Conservation (phyloP, 2,329 filamentous ascomycete genomes). For the Colletotrichum nymphaeae region DNA sequence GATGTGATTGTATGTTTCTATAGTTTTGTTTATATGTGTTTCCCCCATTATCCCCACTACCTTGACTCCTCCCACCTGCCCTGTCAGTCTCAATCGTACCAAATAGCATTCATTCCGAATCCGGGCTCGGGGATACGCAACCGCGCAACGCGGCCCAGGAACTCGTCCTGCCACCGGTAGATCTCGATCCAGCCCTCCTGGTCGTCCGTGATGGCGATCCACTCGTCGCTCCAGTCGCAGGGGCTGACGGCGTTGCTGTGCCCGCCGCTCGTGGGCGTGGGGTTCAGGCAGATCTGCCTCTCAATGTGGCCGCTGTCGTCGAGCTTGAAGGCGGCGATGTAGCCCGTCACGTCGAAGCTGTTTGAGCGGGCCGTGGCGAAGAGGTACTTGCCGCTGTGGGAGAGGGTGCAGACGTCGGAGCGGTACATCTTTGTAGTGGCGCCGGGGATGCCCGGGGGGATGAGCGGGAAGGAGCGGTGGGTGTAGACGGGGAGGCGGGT, state of each 20-base stretch:
- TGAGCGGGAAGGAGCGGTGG: constrained; percentile 79
- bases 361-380: constrained; percentile 89
- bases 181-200: constrained; percentile 90
- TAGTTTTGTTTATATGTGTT: not conserved
- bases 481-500: constrained; percentile 85
- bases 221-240: constrained; percentile 87
- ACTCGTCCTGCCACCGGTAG: constrained; percentile 87
- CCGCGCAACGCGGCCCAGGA: constrained; percentile 80
- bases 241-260: constrained; percentile 91
- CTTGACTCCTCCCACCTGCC: too few species aligned
- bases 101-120: constrained; percentile 97
- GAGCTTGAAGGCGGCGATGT: constrained; percentile 84
- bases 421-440: constrained; percentile 74
- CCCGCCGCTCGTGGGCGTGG: constrained; percentile 87
- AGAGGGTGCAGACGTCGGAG: constrained; percentile 84
- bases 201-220: constrained; percentile 90
- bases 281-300: constrained; percentile 82
- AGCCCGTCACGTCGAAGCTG: constrained; percentile 79
- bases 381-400: constrained; percentile 76
- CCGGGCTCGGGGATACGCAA: constrained; percentile 86
- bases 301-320: constrained; percentile 77
- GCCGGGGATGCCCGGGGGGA: constrained; percentile 75
- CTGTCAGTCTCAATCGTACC: constrained; percentile 71
- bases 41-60: not conserved
- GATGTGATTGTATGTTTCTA: not conserved